A percentile compares a stretch with the other conserved stretches of the same genome.
phyloP scores from a whole-genome alignment of 345 rosid species.

The Lumnitzera racemosa region DNA sequence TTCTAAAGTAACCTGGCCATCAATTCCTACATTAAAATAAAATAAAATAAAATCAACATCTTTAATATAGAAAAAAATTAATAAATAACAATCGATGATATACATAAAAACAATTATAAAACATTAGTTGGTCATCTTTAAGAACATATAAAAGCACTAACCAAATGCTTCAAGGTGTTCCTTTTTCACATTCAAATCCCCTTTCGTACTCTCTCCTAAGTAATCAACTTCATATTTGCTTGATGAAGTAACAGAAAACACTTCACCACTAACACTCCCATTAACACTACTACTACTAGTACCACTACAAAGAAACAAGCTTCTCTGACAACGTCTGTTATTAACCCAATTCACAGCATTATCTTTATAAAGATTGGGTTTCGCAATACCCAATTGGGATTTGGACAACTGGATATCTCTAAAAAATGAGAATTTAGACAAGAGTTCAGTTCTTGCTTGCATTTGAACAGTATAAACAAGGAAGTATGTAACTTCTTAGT shows the following conservation, averaged over 20 bases:
- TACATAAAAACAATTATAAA: neutral
- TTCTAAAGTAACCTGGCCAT: slow-evolving; percentile 51
- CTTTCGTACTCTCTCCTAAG: slow-evolving; percentile 88
- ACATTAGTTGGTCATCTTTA: neutral
- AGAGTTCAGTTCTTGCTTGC: too few relatives aligned
- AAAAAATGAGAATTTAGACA: too few relatives aligned
- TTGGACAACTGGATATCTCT: too few relatives aligned
- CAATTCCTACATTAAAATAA: slow-evolving; percentile 35
- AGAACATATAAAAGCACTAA: slow-evolving; percentile 6
- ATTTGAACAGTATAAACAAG: too few relatives aligned
- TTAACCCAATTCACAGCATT: too few relatives aligned
- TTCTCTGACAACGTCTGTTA: neutral
- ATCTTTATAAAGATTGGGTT: too few relatives aligned
- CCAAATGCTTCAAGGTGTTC: slow-evolving; percentile 58
- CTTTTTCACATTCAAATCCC: slow-evolving; percentile 78
- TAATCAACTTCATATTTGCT: slow-evolving; percentile 68
- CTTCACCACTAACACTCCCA: slow-evolving; percentile 29
- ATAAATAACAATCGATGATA: neutral
- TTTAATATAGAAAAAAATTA: neutral
- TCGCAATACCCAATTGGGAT: too few relatives aligned
- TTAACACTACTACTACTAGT: slow-evolving; percentile 14
- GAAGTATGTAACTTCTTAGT: too few relatives aligned
- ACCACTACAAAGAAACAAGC: slow-evolving; percentile 21
- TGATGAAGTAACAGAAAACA: slow-evolving; percentile 67
- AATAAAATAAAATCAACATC: neutral